Base-by-base conservation (phyloP, 2,329 filamentous ascomycete species). In the Geoglossum cookeanum region DNA sequence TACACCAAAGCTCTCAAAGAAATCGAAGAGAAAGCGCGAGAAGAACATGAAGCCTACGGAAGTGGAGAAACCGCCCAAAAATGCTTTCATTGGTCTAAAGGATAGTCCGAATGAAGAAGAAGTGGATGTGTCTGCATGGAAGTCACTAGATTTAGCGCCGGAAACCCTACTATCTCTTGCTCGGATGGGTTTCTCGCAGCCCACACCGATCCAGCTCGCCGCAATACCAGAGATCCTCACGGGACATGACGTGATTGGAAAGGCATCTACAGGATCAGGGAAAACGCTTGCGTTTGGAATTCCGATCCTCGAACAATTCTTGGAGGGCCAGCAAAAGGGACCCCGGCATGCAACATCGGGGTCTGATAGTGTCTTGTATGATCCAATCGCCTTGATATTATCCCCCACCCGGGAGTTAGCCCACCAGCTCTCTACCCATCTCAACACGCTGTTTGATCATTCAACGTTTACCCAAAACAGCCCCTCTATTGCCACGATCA, bases 221-320 rank as follows among this genome's bases (percentile, higher is more conserved):
- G 76, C 87, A 0, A 94, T 98, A 63, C 90, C 92, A 0, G 78
- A 86, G 56, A 86, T 96, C 51, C 68, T 91, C 22, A 79, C 80
- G 4, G 91, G 91, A 0, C 85, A 87, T 66, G 91, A 98, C 69
- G 84, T 97, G 15, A 85, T 98, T 61, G 92, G 92, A 47, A 98
- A 98, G 71, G 92, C 92, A 1, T 85, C 91, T 9, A 98, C 92
- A 0, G 92, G 92, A 62, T 97, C 92, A 13, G 92, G 92, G 63
- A 98, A 98, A 71, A 98, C 92, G 0, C 74, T 98, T 49, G 91
- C 92, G 0, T 98, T 95, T 68, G 88, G 85, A 1, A 89, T 98
- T 60, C 92, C 92, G 0, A 92, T 98, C 58, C 74, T 97, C 8
- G 90, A 98, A 68, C 77, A 78, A 57, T 96, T 84, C 75, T 71